phyloP scores from a whole-genome alignment of 2,329 filamentous ascomycete species.

The Neurospora sp. region DNA sequence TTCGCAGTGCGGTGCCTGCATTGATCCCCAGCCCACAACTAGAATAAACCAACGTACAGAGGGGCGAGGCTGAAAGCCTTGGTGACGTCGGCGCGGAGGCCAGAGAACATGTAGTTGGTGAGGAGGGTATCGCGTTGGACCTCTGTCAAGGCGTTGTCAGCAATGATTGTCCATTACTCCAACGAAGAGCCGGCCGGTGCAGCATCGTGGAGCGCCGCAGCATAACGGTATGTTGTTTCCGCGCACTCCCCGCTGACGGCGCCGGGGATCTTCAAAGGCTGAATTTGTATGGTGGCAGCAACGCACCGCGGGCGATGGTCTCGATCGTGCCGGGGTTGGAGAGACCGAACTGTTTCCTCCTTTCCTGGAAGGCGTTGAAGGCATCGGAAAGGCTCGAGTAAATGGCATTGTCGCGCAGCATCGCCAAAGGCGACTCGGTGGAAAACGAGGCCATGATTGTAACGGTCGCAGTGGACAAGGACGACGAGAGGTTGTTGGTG shows the following conservation, averaged over 20 bases:
- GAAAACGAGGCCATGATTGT: constrained; percentile 39
- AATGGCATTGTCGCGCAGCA: constrained; percentile 66
- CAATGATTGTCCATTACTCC: background rate
- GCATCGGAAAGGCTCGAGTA: constrained; percentile 61
- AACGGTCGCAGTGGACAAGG: constrained; percentile 4
- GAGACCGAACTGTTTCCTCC: constrained; percentile 78
- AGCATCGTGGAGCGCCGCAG: background rate
- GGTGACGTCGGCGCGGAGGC: constrained; percentile 89
- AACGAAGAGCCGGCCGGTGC: background rate
- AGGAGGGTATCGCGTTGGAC: constrained; percentile 94
- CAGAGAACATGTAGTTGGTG: constrained; percentile 94
- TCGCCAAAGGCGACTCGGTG: constrained; percentile 43
- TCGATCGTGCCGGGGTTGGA: constrained; percentile 90
- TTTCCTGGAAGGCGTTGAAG: constrained; percentile 72
- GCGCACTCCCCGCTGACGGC: background rate
- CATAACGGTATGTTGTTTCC: background rate
- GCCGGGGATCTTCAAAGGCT: background rate
- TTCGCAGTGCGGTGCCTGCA: background rate
- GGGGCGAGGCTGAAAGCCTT: constrained; percentile 92
- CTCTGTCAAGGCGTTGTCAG: constrained; percentile 36
- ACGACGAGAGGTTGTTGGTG: background rate
- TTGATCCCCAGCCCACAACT: background rate
- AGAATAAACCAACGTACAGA: constrained; percentile 30
- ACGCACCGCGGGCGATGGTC: constrained; percentile 50
- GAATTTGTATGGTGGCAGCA: background rate